Evolutionary conservation across 768 basidiomycete genomes (phyloP).

Genomic region (Strobilomyces confusus): DNA sequence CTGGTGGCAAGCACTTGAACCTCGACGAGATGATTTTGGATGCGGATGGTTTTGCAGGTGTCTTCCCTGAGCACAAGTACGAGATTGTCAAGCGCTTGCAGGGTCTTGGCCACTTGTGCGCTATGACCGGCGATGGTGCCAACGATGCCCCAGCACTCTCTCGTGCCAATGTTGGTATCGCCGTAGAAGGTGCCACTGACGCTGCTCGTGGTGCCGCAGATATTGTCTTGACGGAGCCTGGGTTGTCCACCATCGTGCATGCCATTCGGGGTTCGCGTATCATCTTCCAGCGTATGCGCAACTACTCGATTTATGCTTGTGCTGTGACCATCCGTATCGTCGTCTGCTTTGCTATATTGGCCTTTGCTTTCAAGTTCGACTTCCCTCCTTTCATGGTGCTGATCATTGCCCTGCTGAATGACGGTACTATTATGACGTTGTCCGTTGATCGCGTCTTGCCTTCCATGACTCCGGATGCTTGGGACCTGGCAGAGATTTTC

Average conservation of each 20-base stretch:
- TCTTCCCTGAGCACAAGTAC: conserved; percentile 99
- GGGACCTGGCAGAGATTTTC: conserved; percentile 97
- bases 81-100: conserved; percentile 99
- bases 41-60: conserved; percentile 98
- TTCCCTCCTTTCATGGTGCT: conserved; percentile 99
- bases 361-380: conserved; percentile 94
- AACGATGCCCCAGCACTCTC: conserved; percentile 98
- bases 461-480: conserved; percentile 87
- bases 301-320: conserved; percentile 97
- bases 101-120: conserved; percentile 91
- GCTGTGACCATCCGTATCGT: conserved; percentile 99
- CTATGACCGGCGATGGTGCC: conserved; percentile 99
- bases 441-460: conserved; percentile 95
- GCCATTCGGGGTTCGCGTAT: conserved; percentile 97
- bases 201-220: conserved; percentile 98
- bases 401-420: conserved; percentile 94
- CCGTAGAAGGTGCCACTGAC: conserved; percentile 98
- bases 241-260: conserved; percentile 98
- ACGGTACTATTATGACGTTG: conserved; percentile 99
- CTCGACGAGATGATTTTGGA: conserved; percentile 99
- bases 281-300: conserved; percentile 99
- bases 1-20: conserved; percentile 74
- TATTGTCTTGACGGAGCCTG: conserved; percentile 96
- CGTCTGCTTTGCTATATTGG: conserved; percentile 92
- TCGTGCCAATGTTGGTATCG: conserved; percentile 98